A percentile compares a stretch with the other conserved stretches of the same genome.
Evolutionary conservation across 371 early-diverging fungal genomes (phyloP).

Genomic region (Syncephalastrum sp.): DNA sequence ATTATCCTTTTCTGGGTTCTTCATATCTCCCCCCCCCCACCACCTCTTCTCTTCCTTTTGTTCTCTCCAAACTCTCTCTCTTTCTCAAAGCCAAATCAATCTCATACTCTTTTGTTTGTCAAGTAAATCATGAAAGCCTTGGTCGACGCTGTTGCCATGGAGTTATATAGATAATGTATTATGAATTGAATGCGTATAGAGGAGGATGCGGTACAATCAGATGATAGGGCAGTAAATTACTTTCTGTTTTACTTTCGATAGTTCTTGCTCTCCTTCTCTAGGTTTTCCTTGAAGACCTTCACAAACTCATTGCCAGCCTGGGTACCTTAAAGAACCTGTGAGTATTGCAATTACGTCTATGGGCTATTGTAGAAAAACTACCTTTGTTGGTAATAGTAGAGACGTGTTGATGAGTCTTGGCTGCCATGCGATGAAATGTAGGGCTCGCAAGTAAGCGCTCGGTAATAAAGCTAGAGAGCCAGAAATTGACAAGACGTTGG

Average conservation of each 20-base stretch:
- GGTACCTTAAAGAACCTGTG: conserved; percentile 18
- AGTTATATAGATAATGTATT: too few species aligned
- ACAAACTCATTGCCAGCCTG: conserved; percentile 35
- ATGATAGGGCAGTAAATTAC: neutral
- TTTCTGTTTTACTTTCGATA: conserved; percentile 6
- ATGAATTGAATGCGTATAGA: too few species aligned
- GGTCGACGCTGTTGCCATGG: too few species aligned
- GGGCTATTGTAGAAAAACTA: conserved; percentile 3
- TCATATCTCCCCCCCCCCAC: too few species aligned
- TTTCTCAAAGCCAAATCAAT: too few species aligned
- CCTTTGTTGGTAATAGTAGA: conserved; percentile 43
- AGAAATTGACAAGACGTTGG: conserved; percentile 48
- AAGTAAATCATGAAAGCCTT: too few species aligned
- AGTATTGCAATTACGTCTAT: neutral
- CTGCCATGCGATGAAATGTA: conserved; percentile 46
- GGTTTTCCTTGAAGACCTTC: conserved; percentile 51
- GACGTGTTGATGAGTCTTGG: conserved; percentile 53
- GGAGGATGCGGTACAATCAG: too few species aligned
- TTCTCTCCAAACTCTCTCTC: too few species aligned
- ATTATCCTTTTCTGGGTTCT: neutral
- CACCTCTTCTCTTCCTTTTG: too few species aligned
- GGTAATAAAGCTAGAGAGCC: conserved; percentile 48
- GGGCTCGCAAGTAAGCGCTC: conserved; percentile 49
- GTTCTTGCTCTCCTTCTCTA: conserved; percentile 48
- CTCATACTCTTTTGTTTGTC: too few species aligned